Base-by-base conservation (phyloP, 805 yeast genomes). In the Candida ovalis region DNA sequence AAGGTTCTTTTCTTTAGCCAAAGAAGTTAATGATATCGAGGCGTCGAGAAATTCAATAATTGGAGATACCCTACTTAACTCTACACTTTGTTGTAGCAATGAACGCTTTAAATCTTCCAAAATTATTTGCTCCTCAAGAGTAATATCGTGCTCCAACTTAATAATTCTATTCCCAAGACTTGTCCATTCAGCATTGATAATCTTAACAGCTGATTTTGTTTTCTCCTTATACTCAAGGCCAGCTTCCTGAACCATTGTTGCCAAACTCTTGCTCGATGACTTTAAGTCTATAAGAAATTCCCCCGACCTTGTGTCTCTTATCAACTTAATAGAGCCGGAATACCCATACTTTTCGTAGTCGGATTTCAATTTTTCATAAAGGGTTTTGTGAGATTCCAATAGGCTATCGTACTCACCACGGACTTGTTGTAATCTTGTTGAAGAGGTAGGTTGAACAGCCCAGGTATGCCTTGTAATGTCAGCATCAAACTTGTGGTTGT, bases 1-100 rank as follows among this genome's bases (percentile, higher is more conserved):
- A 42, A 90, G 73, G 28, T 77, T 69, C 51, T 77, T 78, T 55
- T 88, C 96, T n/a, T 66, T 62, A 0, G 97, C 85, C 15, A 91
- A 66, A 0, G 69, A 64, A 0, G 96, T 84, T 66, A 94, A 87
- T 0, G 96, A 84, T 12, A 81, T 68, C 1, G 86, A 70, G 0
- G 84, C 81, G 63, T 92, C 99, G 5, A 91, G 57, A 44, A 76
- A 75, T 52, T 89, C 96, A 24, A 37, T 72, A 56, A 46, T 72
- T 61, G 45, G 86, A 69, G 46, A 78, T 68, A 35, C 63, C 56
- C 48, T 46, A 37, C 95, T 70, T 2, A 89, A 68, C 2, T 70
- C 67, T 1, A 71, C 55, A 22, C 80, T 70, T 35, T 69, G 59
- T 0, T 62, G 63, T 1, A 86, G 61, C 1, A 84, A 77, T 37